phyloP scores from a whole-genome alignment of 805 yeast species.

The Yamadazyma sp. region DNA sequence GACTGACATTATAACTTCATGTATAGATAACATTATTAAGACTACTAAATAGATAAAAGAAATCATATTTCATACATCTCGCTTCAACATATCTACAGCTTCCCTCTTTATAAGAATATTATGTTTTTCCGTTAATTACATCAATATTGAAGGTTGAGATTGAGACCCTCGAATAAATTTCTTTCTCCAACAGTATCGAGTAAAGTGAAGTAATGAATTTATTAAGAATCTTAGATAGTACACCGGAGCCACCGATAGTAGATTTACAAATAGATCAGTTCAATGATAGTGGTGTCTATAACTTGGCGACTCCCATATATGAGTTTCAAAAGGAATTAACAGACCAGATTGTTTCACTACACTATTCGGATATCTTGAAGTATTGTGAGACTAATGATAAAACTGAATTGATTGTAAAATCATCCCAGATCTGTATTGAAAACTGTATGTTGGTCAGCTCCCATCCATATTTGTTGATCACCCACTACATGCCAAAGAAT shows the following conservation, averaged over 20 bases:
- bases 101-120: too few relatives aligned
- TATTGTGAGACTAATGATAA: conserved; percentile 66
- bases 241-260: conserved; percentile 79
- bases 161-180: too few relatives aligned
- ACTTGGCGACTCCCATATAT: conserved; percentile 77
- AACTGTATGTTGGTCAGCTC: conserved; percentile 80
- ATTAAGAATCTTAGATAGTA: conserved; percentile 70
- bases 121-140: too few relatives aligned
- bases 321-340: conserved; percentile 85
- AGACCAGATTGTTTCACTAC: conserved; percentile 87
- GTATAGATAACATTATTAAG: too few relatives aligned
- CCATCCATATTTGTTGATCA: conserved; percentile 84
- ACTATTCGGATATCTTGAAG: conserved; percentile 85
- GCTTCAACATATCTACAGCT: too few relatives aligned
- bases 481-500: conserved; percentile 82
- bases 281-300: conserved; percentile 59
- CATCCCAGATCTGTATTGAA: conserved; percentile 68
- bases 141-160: too few relatives aligned
- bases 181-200: too few relatives aligned
- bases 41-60: too few relatives aligned
- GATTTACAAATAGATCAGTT: conserved; percentile 48
- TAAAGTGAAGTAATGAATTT: too few relatives aligned
- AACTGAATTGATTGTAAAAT: conserved; percentile 59
- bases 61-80: too few relatives aligned
- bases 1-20: too few relatives aligned